Conservation (phyloP, 495 filamentous ascomycete species). For the Aspergillus sclerotiicarbonarius region DNA sequence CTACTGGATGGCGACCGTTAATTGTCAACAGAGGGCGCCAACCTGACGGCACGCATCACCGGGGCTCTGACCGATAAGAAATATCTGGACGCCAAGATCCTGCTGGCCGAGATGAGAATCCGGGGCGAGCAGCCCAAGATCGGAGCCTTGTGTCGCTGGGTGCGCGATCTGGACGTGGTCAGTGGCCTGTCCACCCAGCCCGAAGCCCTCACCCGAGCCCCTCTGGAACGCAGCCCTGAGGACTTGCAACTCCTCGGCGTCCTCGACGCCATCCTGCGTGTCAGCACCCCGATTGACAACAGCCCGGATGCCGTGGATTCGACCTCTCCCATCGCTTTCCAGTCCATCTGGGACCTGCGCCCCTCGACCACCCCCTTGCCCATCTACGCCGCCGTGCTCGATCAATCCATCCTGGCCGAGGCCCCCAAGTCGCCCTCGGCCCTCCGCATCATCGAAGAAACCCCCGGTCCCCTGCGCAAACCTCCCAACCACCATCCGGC, state of each 20-base stretch:
- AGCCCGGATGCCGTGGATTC: constrained; percentile 26
- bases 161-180: constrained; percentile 40
- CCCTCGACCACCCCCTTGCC: constrained; percentile 28
- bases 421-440: constrained; percentile 30
- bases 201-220: constrained; percentile 15
- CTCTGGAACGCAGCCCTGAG: constrained; percentile 23
- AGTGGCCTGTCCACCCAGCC: constrained; percentile 39
- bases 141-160: constrained; percentile 41
- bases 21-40: constrained; percentile 30
- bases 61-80: constrained; percentile 35
- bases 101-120: constrained; percentile 41
- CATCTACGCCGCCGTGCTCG: constrained; percentile 36
- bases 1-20: constrained; percentile 12
- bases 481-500: constrained; percentile 41
- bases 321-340: constrained; percentile 36
- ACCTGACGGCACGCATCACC: constrained; percentile 40
- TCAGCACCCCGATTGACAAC: constrained; percentile 36
- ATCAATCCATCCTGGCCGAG: constrained; percentile 32
- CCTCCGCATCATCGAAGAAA: constrained; percentile 34
- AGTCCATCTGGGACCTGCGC: constrained; percentile 40
- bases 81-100: constrained; percentile 34
- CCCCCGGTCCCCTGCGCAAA: constrained; percentile 35
- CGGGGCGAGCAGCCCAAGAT: constrained; percentile 37
- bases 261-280: constrained; percentile 36
- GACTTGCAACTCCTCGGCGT: constrained; percentile 32